Conservation (phyloP, 2,329 filamentous ascomycete genomes). For the Sclerotinia glacialis region DNA sequence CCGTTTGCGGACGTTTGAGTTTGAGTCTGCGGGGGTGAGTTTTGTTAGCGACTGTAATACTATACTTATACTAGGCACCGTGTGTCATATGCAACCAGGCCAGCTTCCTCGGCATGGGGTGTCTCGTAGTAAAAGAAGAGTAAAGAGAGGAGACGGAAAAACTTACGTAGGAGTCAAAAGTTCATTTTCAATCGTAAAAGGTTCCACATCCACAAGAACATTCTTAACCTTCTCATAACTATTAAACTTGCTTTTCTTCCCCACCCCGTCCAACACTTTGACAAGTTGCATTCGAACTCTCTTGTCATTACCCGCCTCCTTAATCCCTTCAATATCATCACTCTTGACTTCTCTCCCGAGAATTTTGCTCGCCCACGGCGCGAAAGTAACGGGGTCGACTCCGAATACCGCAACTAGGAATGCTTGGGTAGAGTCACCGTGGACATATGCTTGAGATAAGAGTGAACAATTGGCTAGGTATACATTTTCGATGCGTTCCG, state of each 20-base stretch:
- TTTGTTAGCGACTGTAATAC: slow-evolving; percentile 25
- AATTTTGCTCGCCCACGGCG: slow-evolving; percentile 73
- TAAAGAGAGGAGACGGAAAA: neutral
- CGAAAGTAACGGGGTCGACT: slow-evolving; percentile 80
- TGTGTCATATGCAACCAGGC: neutral
- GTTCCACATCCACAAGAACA: slow-evolving; percentile 74
- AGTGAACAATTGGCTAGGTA: slow-evolving; percentile 79
- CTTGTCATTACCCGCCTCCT: slow-evolving; percentile 63
- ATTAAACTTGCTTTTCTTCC: slow-evolving; percentile 83
- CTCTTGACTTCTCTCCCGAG: slow-evolving; percentile 64
- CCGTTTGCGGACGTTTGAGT: slow-evolving; percentile 66
- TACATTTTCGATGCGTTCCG: slow-evolving; percentile 94
- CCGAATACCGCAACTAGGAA: slow-evolving; percentile 84
- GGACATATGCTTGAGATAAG: slow-evolving; percentile 79
- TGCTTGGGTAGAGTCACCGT: slow-evolving; percentile 82
- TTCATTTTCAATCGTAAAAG: slow-evolving; percentile 91
- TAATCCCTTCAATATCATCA: slow-evolving; percentile 65
- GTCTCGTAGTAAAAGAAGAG: neutral
- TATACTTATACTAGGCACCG: neutral
- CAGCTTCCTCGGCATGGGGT: no score
- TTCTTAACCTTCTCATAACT: slow-evolving; percentile 82
- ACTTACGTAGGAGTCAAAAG: slow-evolving; percentile 82
- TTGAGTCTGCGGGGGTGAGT: slow-evolving; percentile 54
- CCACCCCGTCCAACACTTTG: slow-evolving; percentile 75
- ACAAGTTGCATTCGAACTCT: slow-evolving; percentile 73